Evolutionary conservation across 345 rosid species (phyloP).

Genomic region (Gossypioides kirkii): DNA sequence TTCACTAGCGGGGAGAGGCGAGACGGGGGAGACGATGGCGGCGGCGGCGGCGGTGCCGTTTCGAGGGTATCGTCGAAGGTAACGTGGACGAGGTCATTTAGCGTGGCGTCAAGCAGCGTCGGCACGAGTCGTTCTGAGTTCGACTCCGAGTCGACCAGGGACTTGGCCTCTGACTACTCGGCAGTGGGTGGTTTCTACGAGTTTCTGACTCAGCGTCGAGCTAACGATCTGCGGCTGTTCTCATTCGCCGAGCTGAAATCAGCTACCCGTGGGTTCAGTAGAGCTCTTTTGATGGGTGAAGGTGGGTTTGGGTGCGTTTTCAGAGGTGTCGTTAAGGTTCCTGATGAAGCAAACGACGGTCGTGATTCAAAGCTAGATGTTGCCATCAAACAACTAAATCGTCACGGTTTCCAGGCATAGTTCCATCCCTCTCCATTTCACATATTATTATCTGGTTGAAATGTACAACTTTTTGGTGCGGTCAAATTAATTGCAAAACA

Average conservation of each 20-base stretch:
- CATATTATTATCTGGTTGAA: neutral
- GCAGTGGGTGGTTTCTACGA: constrained; percentile 46
- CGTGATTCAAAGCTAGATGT: constrained; percentile 49
- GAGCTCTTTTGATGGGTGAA: constrained; percentile 78
- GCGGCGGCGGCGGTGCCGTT: constrained; percentile 24
- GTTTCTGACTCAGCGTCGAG: constrained; percentile 54
- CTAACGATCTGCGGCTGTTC: constrained; percentile 73
- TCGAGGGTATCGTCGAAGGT: constrained; percentile 54
- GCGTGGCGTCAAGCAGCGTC: constrained; percentile 70
- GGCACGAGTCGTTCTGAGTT: constrained; percentile 77
- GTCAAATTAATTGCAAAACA: neutral
- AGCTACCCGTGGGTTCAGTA: constrained; percentile 74
- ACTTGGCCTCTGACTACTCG: constrained; percentile 45
- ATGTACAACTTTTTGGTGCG: neutral
- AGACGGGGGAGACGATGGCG: constrained; percentile 26
- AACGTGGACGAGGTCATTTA: constrained; percentile 86
- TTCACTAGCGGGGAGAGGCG: constrained; percentile 69
- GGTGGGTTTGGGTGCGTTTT: constrained; percentile 96
- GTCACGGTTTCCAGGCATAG: constrained; percentile 96
- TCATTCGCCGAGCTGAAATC: constrained; percentile 71
- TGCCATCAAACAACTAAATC: constrained; percentile 88
- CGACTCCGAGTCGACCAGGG: constrained; percentile 63
- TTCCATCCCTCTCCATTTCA: neutral
- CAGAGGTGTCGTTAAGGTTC: constrained; percentile 55
- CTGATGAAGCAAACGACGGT: constrained; percentile 25